phyloP scores from a whole-genome alignment of 768 basidiomycete genomes.

The Termitomyces sp. region DNA sequence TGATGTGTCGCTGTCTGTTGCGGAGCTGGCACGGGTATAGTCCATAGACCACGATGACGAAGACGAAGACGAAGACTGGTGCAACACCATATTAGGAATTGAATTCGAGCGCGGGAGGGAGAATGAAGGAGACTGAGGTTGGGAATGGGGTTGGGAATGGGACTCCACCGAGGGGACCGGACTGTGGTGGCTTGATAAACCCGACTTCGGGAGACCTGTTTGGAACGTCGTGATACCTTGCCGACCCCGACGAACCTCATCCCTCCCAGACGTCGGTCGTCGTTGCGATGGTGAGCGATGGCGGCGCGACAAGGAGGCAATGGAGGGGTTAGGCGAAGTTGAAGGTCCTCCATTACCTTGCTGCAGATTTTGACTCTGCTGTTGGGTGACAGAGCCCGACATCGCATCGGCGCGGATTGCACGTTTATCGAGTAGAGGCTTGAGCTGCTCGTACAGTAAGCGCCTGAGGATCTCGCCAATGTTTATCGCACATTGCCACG shows the following conservation, averaged over 20 bases:
- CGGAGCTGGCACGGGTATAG: not conserved
- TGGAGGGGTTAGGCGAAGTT: not conserved
- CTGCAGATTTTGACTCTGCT: not conserved
- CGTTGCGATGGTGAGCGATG: slow-evolving; percentile 12
- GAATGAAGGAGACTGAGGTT: slow-evolving; percentile 9
- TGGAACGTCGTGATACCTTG: not conserved
- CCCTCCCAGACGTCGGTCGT: slow-evolving; percentile 1
- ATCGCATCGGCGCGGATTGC: slow-evolving; percentile 8
- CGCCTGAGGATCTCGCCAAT: slow-evolving; percentile 45
- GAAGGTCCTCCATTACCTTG: not conserved
- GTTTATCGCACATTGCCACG: slow-evolving; percentile 51
- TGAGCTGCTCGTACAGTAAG: slow-evolving; percentile 39
- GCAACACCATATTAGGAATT: not conserved
- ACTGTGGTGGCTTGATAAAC: slow-evolving; percentile 4
- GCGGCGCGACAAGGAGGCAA: not conserved
- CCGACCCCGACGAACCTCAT: slow-evolving; percentile 3
- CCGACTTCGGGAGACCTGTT: not conserved
- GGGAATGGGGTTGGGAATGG: slow-evolving; percentile 11
- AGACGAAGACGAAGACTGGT: slow-evolving; percentile 1
- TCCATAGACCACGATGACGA: slow-evolving; percentile 8
- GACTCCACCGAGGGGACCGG: slow-evolving; percentile 3
- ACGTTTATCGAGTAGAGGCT: slow-evolving; percentile 34
- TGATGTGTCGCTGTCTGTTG: not conserved
- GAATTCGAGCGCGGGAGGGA: slow-evolving; percentile 5
- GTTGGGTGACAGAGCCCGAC: not conserved